These are phyloP conservation scores for Ophiostoma novo-ulmi DNA, from an alignment of 2,329 filamentous ascomycete genomes.

Conservation along the genomic window DNA sequence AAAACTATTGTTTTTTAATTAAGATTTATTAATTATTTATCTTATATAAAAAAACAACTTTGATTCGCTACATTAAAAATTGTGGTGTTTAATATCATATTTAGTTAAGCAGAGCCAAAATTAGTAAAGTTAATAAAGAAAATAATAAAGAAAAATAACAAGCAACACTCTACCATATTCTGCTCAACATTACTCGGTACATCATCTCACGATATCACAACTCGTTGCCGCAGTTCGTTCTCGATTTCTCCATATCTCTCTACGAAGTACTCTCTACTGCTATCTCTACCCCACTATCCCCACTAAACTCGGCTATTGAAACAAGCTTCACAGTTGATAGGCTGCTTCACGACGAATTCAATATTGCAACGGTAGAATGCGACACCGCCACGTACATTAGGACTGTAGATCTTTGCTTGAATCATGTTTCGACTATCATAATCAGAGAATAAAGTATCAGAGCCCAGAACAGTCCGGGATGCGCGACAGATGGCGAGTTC, in stretches of 20 bases:
- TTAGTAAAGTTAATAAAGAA: too few species aligned
- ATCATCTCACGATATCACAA: background rate
- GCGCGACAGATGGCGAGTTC: background rate
- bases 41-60: too few species aligned
- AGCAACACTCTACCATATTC: too few species aligned
- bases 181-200: too few species aligned
- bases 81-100: too few species aligned
- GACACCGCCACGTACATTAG: conserved; percentile 3
- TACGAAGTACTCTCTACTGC: background rate
- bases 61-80: too few species aligned
- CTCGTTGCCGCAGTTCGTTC: background rate
- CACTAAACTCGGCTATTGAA: conserved; percentile 6
- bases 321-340: background rate
- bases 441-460: background rate
- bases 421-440: too few species aligned
- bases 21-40: too few species aligned
- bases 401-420: background rate
- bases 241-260: background rate
- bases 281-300: background rate
- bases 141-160: too few species aligned
- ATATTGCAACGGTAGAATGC: conserved; percentile 6
- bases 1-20: too few species aligned
- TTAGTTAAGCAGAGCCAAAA: too few species aligned
- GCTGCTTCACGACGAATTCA: conserved; percentile 4
- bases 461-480: conserved; percentile 3